These are phyloP conservation scores for Echeveria elegans DNA, from an alignment of 164 flowering plant species.

Conservation along the genomic window DNA sequence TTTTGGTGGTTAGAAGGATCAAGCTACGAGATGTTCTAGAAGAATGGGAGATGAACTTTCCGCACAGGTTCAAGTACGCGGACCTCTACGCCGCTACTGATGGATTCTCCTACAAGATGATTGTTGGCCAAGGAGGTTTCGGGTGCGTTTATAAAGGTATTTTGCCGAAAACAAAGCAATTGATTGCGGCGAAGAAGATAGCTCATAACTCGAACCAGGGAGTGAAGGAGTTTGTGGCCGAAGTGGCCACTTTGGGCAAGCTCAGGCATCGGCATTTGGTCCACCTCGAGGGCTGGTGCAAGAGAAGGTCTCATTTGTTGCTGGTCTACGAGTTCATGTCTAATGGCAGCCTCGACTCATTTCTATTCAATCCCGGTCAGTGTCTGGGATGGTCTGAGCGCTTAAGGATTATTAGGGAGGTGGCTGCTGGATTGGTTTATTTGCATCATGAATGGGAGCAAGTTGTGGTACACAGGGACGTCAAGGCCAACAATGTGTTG, in stretches of 20 bases:
- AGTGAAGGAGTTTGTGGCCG: conserved; percentile 9
- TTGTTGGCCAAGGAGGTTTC: conserved; percentile 6
- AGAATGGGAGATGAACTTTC: conserved; percentile 14
- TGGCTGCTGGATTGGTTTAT: conserved; percentile 9
- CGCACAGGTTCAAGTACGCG: conserved; percentile 13
- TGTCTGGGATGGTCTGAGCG: conserved; percentile 4
- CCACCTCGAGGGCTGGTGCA: conserved; percentile 6
- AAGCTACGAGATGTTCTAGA: conserved; percentile 9
- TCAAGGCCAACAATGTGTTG: conserved; percentile 7
- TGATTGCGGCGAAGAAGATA: conserved; percentile 7
- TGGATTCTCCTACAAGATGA: conserved; percentile 3
- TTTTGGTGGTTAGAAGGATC: not conserved
- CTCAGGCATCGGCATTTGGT: conserved; percentile 9
- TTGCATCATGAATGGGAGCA: conserved; percentile 14
- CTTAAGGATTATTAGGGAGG: not conserved
- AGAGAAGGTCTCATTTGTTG: not conserved
- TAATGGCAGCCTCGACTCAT: conserved; percentile 8
- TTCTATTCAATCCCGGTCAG: not conserved
- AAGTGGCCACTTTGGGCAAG: conserved; percentile 7
- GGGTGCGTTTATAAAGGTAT: conserved; percentile 9
- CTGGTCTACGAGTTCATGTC: conserved; percentile 11
- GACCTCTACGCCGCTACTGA: conserved; percentile 13
- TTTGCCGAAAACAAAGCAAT: not conserved
- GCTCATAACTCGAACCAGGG: conserved; percentile 7
- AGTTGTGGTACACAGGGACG: conserved; percentile 11